Evolutionary conservation across 768 basidiomycete species (phyloP), one percentile per base, ranked within the genome.

Genomic region (Termitomyces sp.): DNA sequence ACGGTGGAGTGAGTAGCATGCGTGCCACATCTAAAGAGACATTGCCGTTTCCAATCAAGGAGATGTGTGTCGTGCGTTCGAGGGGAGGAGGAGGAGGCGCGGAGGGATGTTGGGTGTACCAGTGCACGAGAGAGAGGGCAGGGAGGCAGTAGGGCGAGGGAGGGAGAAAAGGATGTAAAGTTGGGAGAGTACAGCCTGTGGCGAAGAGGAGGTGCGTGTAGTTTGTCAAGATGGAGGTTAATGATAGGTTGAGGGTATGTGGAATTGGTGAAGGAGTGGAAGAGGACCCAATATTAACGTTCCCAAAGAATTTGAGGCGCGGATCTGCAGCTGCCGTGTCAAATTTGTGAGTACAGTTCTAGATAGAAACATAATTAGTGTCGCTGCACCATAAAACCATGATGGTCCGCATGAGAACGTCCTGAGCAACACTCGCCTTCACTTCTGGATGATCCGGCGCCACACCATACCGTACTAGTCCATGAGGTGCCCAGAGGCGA

Each of bases 361-460:
- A 43, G 25, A 50, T 46, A 43, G 6, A 54, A 14, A 25, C 42
- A 47, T 48, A 38, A 42, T 53, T 10, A 29, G n/a, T 12, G 11
- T 36, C 25, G 25, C 46, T 34, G 49, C 47, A 43, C 57, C n/a
- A 63, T 47, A 57, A 46, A 56, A 52, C 57, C 20, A 57, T 45
- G 29, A 31, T 52, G 55, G 46, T 53, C 43, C n/a, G 55, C 48
- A 37, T 8, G 20, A 20, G 1, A 8, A 10, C 9, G 20, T 20
- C 9, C 20, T 46, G 17, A 7, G 25, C 11, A 49, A 53, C 4
- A 68, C 77, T 71, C 66, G 74, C 96, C 85, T 98, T 99, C 73
- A 98, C 96, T 77, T 98, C 96, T 10, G 97, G 94, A 73, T 98
- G 96, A 76, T 98, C 96, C 48, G 96, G 96, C 11, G 97, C 96